A percentile compares a stretch with the other conserved stretches of the same genome.
Evolutionary conservation across 441 rosid genomes (phyloP).

Genomic region (Dalechampia spathulata): DNA sequence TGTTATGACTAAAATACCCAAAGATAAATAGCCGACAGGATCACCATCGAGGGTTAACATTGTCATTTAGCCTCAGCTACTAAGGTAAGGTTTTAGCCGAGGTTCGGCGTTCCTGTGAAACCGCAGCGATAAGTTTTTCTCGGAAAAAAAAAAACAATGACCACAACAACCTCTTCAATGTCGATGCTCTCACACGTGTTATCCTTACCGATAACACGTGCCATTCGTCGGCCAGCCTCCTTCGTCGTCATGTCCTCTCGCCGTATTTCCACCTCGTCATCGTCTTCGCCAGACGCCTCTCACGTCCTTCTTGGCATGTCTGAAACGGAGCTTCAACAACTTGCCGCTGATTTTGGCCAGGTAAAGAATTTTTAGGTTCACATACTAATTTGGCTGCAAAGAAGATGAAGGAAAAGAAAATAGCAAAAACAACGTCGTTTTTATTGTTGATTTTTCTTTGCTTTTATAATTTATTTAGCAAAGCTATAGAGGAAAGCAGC

Average conservation of each 20-base stretch:
- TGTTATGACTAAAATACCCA: no score
- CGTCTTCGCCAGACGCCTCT: conserved; percentile 28
- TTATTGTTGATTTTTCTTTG: not conserved
- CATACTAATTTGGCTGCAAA: not conserved
- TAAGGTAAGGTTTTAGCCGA: conserved; percentile 29
- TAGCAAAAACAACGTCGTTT: no score
- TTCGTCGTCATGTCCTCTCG: conserved; percentile 24
- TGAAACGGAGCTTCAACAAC: conserved; percentile 74
- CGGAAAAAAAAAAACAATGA: no score
- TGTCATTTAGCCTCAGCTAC: conserved; percentile 6
- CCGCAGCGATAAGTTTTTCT: not conserved
- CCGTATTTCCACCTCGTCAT: conserved; percentile 15
- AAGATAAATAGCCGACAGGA: no score
- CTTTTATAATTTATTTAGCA: conserved; percentile 30
- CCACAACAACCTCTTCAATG: conserved; percentile 42
- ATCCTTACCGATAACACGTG: conserved; percentile 50
- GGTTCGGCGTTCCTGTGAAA: conserved; percentile 12
- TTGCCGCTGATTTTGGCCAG: conserved; percentile 74
- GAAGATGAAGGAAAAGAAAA: conserved; percentile 1
- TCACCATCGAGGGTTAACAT: conserved; percentile 16
- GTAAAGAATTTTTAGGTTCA: conserved; percentile 18
- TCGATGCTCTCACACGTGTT: conserved; percentile 43
- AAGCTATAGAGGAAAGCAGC: conserved; percentile 88
- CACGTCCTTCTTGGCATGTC: conserved; percentile 82
- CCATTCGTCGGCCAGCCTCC: conserved; percentile 33